phyloP scores from a whole-genome alignment of 176 grass and related monocot species.

The Carex scoparia region DNA sequence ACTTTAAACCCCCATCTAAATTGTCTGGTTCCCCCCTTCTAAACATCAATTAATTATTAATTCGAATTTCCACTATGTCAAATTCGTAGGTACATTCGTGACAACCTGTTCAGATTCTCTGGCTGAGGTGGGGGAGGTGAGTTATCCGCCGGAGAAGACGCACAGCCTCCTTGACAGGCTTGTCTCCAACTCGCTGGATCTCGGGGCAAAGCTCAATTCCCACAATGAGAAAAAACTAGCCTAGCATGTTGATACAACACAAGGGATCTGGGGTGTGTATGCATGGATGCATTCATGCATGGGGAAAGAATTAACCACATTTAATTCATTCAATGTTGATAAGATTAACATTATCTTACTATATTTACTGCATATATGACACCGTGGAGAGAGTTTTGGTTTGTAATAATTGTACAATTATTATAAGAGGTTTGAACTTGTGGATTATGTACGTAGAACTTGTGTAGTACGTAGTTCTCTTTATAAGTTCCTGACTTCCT shows the following conservation, averaged over 20 bases:
- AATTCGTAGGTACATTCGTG: neutral
- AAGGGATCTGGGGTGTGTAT: neutral
- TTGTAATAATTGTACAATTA: conserved; percentile 4
- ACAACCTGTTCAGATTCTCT: neutral
- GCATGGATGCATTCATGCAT: neutral
- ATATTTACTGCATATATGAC: neutral
- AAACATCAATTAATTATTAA: too few species aligned
- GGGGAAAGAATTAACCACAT: neutral
- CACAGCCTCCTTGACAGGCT: neutral
- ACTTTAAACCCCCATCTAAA: too few species aligned
- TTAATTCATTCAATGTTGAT: neutral
- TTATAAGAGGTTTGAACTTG: neutral
- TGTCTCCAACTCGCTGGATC: conserved; percentile 3
- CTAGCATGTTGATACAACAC: neutral
- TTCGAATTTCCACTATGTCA: too few species aligned
- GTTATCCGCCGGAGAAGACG: neutral
- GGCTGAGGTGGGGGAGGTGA: neutral
- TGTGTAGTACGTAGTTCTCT: neutral
- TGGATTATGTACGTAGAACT: neutral
- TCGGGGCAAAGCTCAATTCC: neutral
- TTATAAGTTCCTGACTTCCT: conserved; percentile 1
- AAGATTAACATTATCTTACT: conserved; percentile 4
- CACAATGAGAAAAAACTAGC: conserved; percentile 1
- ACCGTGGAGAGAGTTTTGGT: neutral
- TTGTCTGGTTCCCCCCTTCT: too few species aligned